Conservation (phyloP, 768 basidiomycete species). For the Leccinum disarticulatum region DNA sequence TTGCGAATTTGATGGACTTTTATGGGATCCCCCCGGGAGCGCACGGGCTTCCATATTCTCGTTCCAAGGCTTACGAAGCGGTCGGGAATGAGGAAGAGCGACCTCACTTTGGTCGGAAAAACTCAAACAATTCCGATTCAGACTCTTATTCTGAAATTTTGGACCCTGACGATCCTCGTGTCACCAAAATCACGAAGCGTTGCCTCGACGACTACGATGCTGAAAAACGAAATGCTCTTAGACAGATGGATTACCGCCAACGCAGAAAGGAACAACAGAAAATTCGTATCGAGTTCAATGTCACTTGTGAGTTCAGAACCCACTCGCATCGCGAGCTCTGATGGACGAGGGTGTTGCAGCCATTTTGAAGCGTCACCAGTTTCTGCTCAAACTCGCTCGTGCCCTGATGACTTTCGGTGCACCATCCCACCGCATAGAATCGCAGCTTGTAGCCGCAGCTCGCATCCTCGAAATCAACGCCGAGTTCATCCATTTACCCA, state of each 20-base stretch:
- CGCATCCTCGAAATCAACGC: conserved; percentile 88
- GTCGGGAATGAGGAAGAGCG: conserved; percentile 9
- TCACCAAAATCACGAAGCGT: conserved; percentile 55
- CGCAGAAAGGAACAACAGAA: conserved; percentile 65
- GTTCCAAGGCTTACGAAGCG: conserved; percentile 21
- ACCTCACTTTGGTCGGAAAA: conserved; percentile 30
- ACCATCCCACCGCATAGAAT: conserved; percentile 91
- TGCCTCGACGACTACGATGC: conserved; percentile 60
- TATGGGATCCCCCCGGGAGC: conserved; percentile 26
- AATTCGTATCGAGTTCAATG: conserved; percentile 71
- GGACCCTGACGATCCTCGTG: conserved; percentile 71
- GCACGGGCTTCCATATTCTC: conserved; percentile 27
- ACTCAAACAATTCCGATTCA: conserved; percentile 45
- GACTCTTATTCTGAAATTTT: conserved; percentile 49
- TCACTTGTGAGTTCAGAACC: conserved; percentile 54
- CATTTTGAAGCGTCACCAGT: conserved; percentile 78
- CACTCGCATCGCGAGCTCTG: background rate
- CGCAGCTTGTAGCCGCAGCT: conserved; percentile 86
- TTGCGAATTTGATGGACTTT: conserved; percentile 33
- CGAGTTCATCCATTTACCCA: conserved; percentile 85
- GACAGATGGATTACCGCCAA: conserved; percentile 65
- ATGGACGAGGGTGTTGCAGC: conserved; percentile 41
- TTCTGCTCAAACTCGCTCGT: conserved; percentile 81
- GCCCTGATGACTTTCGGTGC: conserved; percentile 91
- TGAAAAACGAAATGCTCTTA: conserved; percentile 57